Conservation (phyloP, 192 early-diverging fungal genomes). For the Coemansia biformis region DNA sequence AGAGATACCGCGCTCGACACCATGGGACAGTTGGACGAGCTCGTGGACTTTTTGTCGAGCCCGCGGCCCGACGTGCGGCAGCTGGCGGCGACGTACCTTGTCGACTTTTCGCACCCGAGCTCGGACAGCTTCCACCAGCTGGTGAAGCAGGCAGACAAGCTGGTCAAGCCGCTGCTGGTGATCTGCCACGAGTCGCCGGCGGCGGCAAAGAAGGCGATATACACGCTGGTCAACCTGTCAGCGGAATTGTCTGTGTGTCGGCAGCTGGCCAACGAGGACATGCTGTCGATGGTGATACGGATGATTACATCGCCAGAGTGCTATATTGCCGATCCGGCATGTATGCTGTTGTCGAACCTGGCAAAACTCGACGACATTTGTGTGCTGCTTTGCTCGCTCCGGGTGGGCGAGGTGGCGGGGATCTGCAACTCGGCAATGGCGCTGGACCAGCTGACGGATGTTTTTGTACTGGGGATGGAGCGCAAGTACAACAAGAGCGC, state of each 20-base stretch:
- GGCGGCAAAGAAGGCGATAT: conserved; percentile 77
- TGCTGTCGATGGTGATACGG: conserved; percentile 62
- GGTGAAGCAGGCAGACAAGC: conserved; percentile 54
- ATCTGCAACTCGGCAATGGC: conserved; percentile 49
- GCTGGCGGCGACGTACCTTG: conserved; percentile 71
- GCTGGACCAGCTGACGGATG: conserved; percentile 83
- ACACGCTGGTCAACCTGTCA: conserved; percentile 80
- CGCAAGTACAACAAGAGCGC: conserved; percentile 75
- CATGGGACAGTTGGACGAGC: conserved; percentile 54
- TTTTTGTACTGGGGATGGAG: conserved; percentile 79
- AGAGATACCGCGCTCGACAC: too few species aligned
- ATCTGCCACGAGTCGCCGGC: conserved; percentile 65
- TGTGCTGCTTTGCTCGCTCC: conserved; percentile 72
- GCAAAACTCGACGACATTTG: conserved; percentile 65
- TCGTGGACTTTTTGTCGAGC: conserved; percentile 69
- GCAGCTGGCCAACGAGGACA: conserved; percentile 65
- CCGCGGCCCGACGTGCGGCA: conserved; percentile 75
- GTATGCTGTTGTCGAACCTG: conserved; percentile 93
- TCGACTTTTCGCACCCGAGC: conserved; percentile 58
- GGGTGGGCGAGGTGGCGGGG: conserved; percentile 16
- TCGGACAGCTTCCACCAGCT: conserved; percentile 60
- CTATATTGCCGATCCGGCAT: conserved; percentile 66
- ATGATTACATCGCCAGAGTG: conserved; percentile 63
- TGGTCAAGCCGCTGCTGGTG: conserved; percentile 63
- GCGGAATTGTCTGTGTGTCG: conserved; percentile 57